Base-by-base conservation (phyloP, 2,329 filamentous ascomycete genomes). In the Alternaria ventricosa region DNA sequence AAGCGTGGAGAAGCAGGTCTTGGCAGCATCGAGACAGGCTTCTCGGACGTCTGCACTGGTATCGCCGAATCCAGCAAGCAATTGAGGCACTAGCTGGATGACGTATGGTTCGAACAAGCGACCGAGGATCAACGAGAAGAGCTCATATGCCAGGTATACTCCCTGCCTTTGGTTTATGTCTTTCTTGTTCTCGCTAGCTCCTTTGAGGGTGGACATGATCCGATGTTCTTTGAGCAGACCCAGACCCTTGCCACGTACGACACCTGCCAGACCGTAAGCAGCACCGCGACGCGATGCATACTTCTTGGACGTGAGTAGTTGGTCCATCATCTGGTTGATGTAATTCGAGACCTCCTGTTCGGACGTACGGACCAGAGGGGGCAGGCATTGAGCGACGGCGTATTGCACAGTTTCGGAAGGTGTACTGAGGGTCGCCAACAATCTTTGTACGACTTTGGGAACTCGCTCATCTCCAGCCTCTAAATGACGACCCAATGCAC, bases 381-480 rank as follows among this genome's bases (percentile, higher is more conserved):
- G 95, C 22, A 99, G 84, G 73, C 96, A 99, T 75, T 96, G 93
- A 4, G 96, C 94, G 62, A 98, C 94, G 50, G 96, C 96, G 77
- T 96, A 97, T 80, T 99, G 96, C 2, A 99, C 96, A 15, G 93
- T 94, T 80, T 99, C 96, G 0, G 96, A 98, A 27, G 96, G 96
- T 12, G 95, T 98, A 78, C 91, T 96, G 47, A 99, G 84, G 7
- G 96, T 97, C 22, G 89, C 88, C 60, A 99, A 86, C 22, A 99
- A 85, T 66, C 94, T 89, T 71, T 95, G 90, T 55, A 99, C 90
- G 49, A 99, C 96, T 60, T 91, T 89, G 1, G 94, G 93, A 53
- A 98, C 88, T 73, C 96, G 94, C 69, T 89, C 83, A 78, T 99
- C 96, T n/a, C 94, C 93, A 8, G 89, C 82, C 70, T 92, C 88